Evolutionary conservation across 768 basidiomycete species (phyloP).

Genomic region (Trametes gibbosa): DNA sequence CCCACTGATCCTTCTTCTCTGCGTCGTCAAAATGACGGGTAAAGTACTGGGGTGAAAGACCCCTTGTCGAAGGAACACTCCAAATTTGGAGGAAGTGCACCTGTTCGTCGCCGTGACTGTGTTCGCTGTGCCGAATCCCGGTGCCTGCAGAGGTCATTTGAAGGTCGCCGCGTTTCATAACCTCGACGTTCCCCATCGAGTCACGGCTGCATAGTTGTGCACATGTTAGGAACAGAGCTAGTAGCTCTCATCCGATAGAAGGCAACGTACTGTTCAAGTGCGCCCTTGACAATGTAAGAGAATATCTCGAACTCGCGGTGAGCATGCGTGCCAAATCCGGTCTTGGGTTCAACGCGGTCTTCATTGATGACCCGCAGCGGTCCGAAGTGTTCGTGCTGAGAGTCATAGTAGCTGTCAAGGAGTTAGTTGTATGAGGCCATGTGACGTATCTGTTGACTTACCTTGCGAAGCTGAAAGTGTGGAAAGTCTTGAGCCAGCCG

Average conservation of each 20-base stretch:
- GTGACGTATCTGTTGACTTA: conserved; percentile 32
- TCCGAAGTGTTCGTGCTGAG: conserved; percentile 59
- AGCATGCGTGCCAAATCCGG: conserved; percentile 84
- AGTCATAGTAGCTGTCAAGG: conserved; percentile 55
- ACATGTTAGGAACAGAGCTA: background rate
- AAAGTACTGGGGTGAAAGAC: conserved; percentile 76
- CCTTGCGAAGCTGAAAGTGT: conserved; percentile 77
- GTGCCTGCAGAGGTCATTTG: conserved; percentile 93
- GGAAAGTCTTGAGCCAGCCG: conserved; percentile 55
- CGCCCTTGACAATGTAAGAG: conserved; percentile 77
- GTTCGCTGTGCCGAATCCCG: conserved; percentile 84
- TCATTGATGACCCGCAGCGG: conserved; percentile 89
- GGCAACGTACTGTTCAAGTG: conserved; percentile 69
- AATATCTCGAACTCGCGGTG: conserved; percentile 92
- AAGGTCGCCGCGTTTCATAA: conserved; percentile 83
- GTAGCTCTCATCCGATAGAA: no score
- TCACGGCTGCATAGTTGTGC: conserved; percentile 57
- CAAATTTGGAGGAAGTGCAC: conserved; percentile 73
- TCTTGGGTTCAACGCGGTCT: conserved; percentile 71
- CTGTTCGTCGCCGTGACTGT: conserved; percentile 45
- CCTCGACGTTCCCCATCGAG: conserved; percentile 87
- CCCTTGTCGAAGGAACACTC: conserved; percentile 46
- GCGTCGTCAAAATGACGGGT: conserved; percentile 84
- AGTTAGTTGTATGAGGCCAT: background rate
- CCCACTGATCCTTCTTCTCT: conserved; percentile 75